phyloP scores from a whole-genome alignment of 768 basidiomycete genomes.

The Tremella mesenterica region DNA sequence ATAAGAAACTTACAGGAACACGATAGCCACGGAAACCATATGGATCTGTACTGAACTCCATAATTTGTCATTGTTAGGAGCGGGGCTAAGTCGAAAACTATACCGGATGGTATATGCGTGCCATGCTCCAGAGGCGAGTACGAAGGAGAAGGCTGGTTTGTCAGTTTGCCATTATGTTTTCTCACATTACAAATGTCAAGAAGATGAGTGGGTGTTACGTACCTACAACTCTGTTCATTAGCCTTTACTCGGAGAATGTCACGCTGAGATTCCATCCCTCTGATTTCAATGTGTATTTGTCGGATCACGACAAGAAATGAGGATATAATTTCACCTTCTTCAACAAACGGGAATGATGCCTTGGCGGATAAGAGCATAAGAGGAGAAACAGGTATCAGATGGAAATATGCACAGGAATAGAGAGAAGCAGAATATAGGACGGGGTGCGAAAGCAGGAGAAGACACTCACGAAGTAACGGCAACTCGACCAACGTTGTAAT shows the following conservation, averaged over 20 bases:
- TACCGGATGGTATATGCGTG: conserved; percentile 36
- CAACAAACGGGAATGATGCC: too few relatives aligned
- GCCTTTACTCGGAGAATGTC: neutral
- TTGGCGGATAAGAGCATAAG: too few relatives aligned
- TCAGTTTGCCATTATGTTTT: neutral
- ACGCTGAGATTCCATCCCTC: too few relatives aligned
- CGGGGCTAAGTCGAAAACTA: conserved; percentile 18
- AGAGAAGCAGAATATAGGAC: too few relatives aligned
- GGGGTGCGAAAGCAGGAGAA: too few relatives aligned
- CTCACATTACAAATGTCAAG: conserved; percentile 12
- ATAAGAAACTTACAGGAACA: conserved; percentile 21
- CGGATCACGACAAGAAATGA: too few relatives aligned
- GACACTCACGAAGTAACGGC: conserved; percentile 21
- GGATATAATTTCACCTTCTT: too few relatives aligned
- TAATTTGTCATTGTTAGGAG: conserved; percentile 30
- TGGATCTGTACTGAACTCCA: conserved; percentile 26
- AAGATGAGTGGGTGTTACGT: neutral
- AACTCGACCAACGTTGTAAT: conserved; percentile 19
- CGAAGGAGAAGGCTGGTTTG: conserved; percentile 22
- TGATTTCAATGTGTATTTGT: too few relatives aligned
- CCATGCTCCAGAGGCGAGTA: conserved; percentile 16
- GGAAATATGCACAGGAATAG: too few relatives aligned
- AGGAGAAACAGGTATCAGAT: too few relatives aligned
- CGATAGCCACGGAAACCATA: conserved; percentile 22
- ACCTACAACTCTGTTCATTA: neutral